Evolutionary conservation across 2,329 filamentous ascomycete species (phyloP).

Genomic region (Dothistroma septosporum): DNA sequence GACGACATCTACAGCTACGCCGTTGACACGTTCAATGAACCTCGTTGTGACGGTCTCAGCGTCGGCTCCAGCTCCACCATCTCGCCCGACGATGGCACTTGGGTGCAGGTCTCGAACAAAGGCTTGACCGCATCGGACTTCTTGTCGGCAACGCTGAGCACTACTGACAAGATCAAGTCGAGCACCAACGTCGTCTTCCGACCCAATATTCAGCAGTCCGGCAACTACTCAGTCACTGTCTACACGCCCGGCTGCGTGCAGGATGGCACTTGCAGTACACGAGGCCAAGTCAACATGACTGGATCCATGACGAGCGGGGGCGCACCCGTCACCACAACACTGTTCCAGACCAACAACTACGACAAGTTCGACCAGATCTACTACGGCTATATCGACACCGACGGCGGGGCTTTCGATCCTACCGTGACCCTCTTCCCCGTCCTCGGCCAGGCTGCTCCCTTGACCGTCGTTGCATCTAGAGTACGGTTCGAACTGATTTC

Average conservation of each 20-base stretch:
- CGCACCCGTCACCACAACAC: conserved; percentile 53
- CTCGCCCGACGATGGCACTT: conserved; percentile 52
- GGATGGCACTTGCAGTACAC: conserved; percentile 69
- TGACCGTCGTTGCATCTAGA: conserved; percentile 84
- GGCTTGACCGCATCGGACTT: conserved; percentile 70
- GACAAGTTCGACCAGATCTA: conserved; percentile 97
- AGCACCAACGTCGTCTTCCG: conserved; percentile 68
- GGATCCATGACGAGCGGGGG: conserved; percentile 56
- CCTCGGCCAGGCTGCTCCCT: conserved; percentile 57
- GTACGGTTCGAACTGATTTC: conserved; percentile 72
- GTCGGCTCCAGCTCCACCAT: conserved; percentile 60
- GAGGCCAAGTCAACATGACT: conserved; percentile 79
- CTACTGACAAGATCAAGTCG: conserved; percentile 41
- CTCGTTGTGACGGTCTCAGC: conserved; percentile 64
- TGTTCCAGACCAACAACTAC: conserved; percentile 90
- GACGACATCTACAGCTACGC: conserved; percentile 69
- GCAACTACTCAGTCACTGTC: conserved; percentile 84
- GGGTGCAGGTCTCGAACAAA: conserved; percentile 62
- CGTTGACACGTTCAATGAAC: conserved; percentile 82
- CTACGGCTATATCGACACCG: conserved; percentile 76
- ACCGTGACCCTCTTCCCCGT: conserved; percentile 72
- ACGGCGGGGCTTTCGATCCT: conserved; percentile 68
- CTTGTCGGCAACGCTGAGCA: conserved; percentile 63
- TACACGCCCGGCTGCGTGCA: conserved; percentile 88
- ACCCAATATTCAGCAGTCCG: conserved; percentile 81